These are phyloP conservation scores for Chytridium lagenaria DNA, from an alignment of 371 early-diverging fungal genomes.

Conservation along the genomic window DNA sequence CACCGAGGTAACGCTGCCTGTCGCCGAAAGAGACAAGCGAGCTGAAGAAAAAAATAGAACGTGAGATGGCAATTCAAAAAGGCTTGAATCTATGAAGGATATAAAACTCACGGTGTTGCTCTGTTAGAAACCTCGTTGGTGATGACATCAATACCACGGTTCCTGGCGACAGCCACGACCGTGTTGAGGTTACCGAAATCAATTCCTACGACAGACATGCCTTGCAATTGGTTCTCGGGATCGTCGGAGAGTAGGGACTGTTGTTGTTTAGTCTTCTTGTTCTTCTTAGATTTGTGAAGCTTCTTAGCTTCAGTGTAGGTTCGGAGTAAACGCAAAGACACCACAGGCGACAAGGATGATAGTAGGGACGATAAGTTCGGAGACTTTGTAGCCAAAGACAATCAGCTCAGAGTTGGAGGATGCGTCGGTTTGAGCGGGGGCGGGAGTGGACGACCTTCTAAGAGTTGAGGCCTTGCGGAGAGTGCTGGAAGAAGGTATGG, in stretches of 20 bases:
- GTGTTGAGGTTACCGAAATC: conserved; percentile 96
- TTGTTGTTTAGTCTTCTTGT: conserved; percentile 8
- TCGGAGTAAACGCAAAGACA: conserved; percentile 16
- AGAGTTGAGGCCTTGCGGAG: conserved; percentile 10
- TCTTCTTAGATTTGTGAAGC: neutral
- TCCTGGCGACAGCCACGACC: conserved; percentile 95
- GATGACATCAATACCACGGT: conserved; percentile 97
- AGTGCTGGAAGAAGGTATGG: conserved; percentile 5
- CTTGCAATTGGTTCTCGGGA: conserved; percentile 2
- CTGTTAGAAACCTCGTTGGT: conserved; percentile 96
- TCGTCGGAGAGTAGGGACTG: neutral
- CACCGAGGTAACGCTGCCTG: conserved; percentile 95
- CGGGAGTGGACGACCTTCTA: conserved; percentile 1
- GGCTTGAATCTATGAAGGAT: too few species aligned
- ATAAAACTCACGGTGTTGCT: conserved; percentile 86
- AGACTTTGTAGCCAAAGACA: conserved; percentile 20
- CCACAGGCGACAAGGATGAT: conserved; percentile 29
- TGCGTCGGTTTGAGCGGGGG: neutral
- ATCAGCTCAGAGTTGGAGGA: neutral
- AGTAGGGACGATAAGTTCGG: conserved; percentile 29
- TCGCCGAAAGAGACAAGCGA: conserved; percentile 93
- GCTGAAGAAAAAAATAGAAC: too few species aligned
- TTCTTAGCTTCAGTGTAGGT: neutral
- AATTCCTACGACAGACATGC: conserved; percentile 78
- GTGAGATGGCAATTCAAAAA: too few species aligned